Base-by-base conservation (phyloP, 106 monocot genomes). In the Dactylorhiza incarnata region DNA sequence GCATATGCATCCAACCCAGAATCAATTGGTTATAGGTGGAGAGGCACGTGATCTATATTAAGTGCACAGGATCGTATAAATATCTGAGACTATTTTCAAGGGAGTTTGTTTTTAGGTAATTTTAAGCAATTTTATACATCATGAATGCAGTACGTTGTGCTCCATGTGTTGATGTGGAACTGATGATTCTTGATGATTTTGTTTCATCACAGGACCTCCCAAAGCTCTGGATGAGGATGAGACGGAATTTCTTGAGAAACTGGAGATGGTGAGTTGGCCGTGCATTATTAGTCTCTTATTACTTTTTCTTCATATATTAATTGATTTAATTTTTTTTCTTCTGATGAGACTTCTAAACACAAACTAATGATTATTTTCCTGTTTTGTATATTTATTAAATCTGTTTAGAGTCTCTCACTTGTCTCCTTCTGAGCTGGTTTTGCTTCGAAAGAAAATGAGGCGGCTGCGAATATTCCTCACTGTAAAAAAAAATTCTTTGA, bases 191-290 rank as follows among this genome's bases (percentile, higher is more conserved):
- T 69, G 5, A 5, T 10, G 49, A 73, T 14, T 58, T 62, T 45
- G 81, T 77, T 73, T 74, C 67, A 55, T 83, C 74, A 62, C 86
- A 97, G 96, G 96, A 75, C 93, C 96, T 61, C 96, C 96, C 19
- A 97, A 97, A 86, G 96, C 96, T 72, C 79, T 97, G 62, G 96
- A 97, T 71, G 96, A 93, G 71, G 96, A 97, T 77, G 96, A 97
- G 80, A 97, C 80, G 20, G 96, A 97, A 45, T 97, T 97, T 87
- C 76, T 93, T 23, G 96, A 97, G 70, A 97, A 83, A 63, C 53
- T 89, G 61, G 93, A 91, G 82, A 87, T 77, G 87, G 96, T 97
- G 75, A 87, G 90, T 23, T 20, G 23, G 19, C 12, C 14, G 26
- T 37, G 15, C 43, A 67, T 67, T 19, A 16, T 43, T 58, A 10